Base-by-base conservation (phyloP, 1,284 basidiomycete species). In the Trametes versicolor region DNA sequence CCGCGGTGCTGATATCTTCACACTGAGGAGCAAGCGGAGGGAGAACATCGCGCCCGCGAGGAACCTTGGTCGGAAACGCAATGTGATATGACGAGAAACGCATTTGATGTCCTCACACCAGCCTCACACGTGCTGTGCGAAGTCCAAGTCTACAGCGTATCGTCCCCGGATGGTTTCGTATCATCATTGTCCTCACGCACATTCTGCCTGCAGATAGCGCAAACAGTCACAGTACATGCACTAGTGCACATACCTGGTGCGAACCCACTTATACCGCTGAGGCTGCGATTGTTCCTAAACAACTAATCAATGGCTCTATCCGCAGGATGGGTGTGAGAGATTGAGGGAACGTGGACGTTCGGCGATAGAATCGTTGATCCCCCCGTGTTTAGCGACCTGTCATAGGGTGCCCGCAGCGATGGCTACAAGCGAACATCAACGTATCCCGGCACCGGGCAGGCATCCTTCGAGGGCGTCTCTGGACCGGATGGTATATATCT, bases 41-140 rank as follows among this genome's bases (percentile, higher is more conserved):
- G 37, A 39, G 15, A 10, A 10, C 37, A 39, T 39, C 37, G 37
- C 19, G 41, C 41, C 19, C 6, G n/a, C 19, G 4, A 15, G 27
- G 13, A 48, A 25, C 48, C 27, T 15, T 27, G 48, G 48, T n/a
- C 19, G 17, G 25, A n/a, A 27, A 27, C 48, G 25, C 25, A 15
- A 12, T 8, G 5, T 49, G 48, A 49, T 49, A 15, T 29, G 25
- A 49, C 45, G 45, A 49, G 25, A 49, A 25, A n/a, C 13, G 13
- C 48, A 49, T 49, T 15, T 49, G 48, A 49, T 49, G 19, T 49
- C 25, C 12, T n/a, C n/a, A n/a, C n/a, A n/a, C n/a, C n/a, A n/a
- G n/a, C n/a, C n/a, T 25, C 13, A 49, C 4, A 7, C 48, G 29
- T 49, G 48, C 48, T 49, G 48, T 49, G 48, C 25, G 48, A 12